Base-by-base conservation (phyloP, 805 yeast genomes). In the Komagataella pseudopastoris region DNA sequence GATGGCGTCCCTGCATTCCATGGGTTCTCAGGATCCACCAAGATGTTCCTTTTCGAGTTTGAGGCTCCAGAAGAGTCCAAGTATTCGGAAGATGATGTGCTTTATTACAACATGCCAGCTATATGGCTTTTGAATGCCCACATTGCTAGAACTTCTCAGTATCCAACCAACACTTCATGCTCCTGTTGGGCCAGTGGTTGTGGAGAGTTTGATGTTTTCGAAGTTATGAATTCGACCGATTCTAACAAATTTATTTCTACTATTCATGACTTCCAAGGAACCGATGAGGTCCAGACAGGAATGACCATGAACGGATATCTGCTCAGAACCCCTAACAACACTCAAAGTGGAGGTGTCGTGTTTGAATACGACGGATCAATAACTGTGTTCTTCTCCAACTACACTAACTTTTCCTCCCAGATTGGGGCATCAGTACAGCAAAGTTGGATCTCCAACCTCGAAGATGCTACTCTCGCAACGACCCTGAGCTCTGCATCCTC, bases 101-200 rank as follows among this genome's bases (percentile, higher is more conserved):
- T 68, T 4, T 61, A 63, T 52, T 83, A 73, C 60, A 76, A 85
- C 63, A 68, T 83, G 80, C 88, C 90, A 7, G 89, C 88, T 18
- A 83, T 83, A 57, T 84, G 90, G 90, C 69, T 84, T 54, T 69
- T 84, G 60, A 83, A 84, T 57, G 83, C 87, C 30, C 75, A 79
- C 57, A 82, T 84, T 53, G 84, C 88, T 56, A 75, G 90, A 71
- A 83, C 89, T 17, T 69, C 89, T 3, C 89, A 84, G 65, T 84
- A 83, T 61, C 80, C 83, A 49, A 54, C 67, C 4, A 78, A 78
- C 56, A 67, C 69, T 44, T 79, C 78, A 61, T 84, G 89, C 64
- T 82, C 88, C 6, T 81, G 88, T 60, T 84, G 90, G 90, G 70
- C 76, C 47, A 74, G 83, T 24, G 91, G 90, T 8, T 82, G 89